Conservation (phyloP, 202 grass and related monocot genomes). For the Panicum virgatum region DNA sequence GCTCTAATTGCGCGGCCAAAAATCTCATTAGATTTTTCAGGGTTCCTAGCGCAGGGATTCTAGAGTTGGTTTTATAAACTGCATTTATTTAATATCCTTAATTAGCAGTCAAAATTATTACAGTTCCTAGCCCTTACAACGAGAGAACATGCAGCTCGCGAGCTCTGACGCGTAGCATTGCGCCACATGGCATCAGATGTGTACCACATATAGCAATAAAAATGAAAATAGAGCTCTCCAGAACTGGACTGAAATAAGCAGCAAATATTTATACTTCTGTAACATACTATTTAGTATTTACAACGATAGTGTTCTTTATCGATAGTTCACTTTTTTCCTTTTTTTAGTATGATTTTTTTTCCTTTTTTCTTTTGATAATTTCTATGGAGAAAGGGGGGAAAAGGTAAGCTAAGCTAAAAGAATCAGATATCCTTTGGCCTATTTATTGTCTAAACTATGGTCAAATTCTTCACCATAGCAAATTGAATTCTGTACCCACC, state of each 20-base stretch:
- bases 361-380: background rate
- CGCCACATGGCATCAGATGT: background rate
- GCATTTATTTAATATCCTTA: too few relatives aligned
- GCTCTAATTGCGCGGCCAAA: too few relatives aligned
- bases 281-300: conserved; percentile 61
- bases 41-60: too few relatives aligned
- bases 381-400: background rate
- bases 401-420: conserved; percentile 45
- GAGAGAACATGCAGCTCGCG: background rate
- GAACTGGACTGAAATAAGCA: background rate
- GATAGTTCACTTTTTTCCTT: background rate
- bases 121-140: too few relatives aligned
- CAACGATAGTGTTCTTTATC: conserved; percentile 21
- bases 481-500: conserved; percentile 38
- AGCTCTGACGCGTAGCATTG: background rate
- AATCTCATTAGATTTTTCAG: too few relatives aligned
- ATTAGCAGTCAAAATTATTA: too few relatives aligned
- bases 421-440: conserved; percentile 52
- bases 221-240: background rate
- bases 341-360: background rate
- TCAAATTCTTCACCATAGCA: conserved; percentile 52
- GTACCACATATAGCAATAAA: background rate
- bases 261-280: conserved; percentile 33
- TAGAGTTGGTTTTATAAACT: too few relatives aligned
- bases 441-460: conserved; percentile 58